Evolutionary conservation across 305 asterid genomes (phyloP).

Genomic region (Petunia hybrid): DNA sequence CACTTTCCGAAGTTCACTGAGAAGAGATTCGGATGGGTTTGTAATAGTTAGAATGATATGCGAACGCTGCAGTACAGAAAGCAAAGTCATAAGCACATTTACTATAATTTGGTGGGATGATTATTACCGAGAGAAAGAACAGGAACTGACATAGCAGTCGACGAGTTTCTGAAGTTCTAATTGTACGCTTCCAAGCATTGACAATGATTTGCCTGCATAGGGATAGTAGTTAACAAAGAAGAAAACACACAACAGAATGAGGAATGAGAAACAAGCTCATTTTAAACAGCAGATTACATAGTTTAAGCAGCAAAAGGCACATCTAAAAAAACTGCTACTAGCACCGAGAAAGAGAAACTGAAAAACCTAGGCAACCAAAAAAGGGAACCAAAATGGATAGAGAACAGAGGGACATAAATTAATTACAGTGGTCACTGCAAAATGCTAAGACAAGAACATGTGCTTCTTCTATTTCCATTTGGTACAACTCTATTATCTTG

Average conservation of each 20-base stretch:
- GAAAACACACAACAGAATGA: slow-evolving; percentile 7
- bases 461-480: slow-evolving; percentile 4
- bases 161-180: slow-evolving; percentile 89
- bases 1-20: slow-evolving; percentile 92
- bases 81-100: slow-evolving; percentile 45
- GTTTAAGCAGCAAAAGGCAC: not conserved
- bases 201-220: slow-evolving; percentile 74
- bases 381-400: not conserved
- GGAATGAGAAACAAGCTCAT: not conserved
- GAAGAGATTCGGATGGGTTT: slow-evolving; percentile 95
- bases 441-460: not conserved
- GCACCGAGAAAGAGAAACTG: not conserved
- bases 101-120: not conserved
- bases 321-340: not conserved
- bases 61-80: slow-evolving; percentile 70
- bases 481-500: not conserved
- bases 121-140: slow-evolving; percentile 25
- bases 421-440: slow-evolving; percentile 5
- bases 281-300: not conserved
- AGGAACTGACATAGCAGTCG: slow-evolving; percentile 73
- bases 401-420: slow-evolving; percentile 9
- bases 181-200: slow-evolving; percentile 77
- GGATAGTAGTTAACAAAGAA: slow-evolving; percentile 33
- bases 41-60: slow-evolving; percentile 83
- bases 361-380: slow-evolving; percentile 16